Base-by-base conservation (phyloP, 306 rosid genomes). In the Prinsepia uniflora region DNA sequence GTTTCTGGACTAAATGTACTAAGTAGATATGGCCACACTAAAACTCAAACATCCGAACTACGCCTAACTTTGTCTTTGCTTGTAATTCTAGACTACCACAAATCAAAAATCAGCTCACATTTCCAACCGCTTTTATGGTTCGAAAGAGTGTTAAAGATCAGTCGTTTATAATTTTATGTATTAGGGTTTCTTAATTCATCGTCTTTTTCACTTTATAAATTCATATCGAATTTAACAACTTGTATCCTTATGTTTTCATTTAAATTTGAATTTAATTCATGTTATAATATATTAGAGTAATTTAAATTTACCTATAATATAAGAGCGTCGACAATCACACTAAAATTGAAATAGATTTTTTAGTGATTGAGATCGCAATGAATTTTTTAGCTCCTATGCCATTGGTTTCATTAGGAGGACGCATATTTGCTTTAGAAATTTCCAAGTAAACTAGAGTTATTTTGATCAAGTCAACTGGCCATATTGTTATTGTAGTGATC, bases 1-100 rank as follows among this genome's bases (percentile, higher is more conserved):
- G 75, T 57, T 14, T 46, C 14, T 42, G 81, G 67, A 53, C 49
- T 49, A 43, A 20, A 18, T 7, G 8, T 30, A 13, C 42, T 7
- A 39, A n/a, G 6, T 7, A 41, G 64, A 67, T 30, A 46, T 67
- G 57, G 63, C 62, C 13, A 42, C 48, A 52, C 71, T 78, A 63
- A 79, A 68, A 75, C 65, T 53, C 74, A 69, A 82, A 59, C 76
- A 80, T 55, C 83, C 79, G 80, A 76, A 84, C 81, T 0, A 47
- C 57, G 75, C 75, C 81, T 80, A 68, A 68, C 62, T 64, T 81
- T 79, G 83, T 69, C 67, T 17, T 60, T 78, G 72, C 74, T 82
- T 82, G 76, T 22, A 56, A 22, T 22, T 22, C 17, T 76, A 34
- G 56, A 68, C 55, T 63, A 74, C 71, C 78, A 74, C 79, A 72